Conservation (phyloP, 495 filamentous ascomycete species). For the Patellaria atrata region DNA sequence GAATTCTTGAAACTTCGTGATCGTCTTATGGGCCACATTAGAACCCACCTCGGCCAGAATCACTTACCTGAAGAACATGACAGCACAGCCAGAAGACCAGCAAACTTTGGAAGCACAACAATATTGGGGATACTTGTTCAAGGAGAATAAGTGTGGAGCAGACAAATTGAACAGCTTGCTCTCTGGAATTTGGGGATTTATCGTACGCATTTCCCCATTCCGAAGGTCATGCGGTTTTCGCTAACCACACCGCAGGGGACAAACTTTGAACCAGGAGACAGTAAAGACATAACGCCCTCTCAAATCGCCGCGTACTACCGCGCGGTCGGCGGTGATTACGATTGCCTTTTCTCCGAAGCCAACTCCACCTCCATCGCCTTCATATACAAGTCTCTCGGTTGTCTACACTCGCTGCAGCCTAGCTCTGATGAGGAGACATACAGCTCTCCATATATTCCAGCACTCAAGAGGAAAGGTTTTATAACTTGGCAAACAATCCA, state of each 20-base stretch:
- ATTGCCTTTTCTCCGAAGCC: conserved; percentile 72
- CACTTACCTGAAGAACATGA: too few species aligned
- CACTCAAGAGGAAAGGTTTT: conserved; percentile 70
- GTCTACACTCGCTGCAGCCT: conserved; percentile 41
- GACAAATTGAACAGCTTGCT: conserved; percentile 64
- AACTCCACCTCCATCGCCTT: conserved; percentile 61
- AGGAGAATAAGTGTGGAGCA: conserved; percentile 61
- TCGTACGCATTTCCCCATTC: conserved; percentile 42
- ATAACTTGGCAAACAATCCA: conserved; percentile 91
- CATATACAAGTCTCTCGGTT: conserved; percentile 84
- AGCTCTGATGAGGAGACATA: conserved; percentile 59
- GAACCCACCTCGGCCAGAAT: too few species aligned
- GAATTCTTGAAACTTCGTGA: too few species aligned
- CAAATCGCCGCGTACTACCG: conserved; percentile 86
- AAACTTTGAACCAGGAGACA: conserved; percentile 50
- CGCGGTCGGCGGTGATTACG: conserved; percentile 77
- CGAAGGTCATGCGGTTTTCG: not conserved
- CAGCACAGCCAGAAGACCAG: conserved; percentile 2
- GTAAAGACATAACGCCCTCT: conserved; percentile 53
- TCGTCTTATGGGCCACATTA: too few species aligned
- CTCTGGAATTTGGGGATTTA: conserved; percentile 60
- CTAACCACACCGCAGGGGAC: conserved; percentile 34
- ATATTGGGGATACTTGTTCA: conserved; percentile 78
- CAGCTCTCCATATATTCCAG: conserved; percentile 60
- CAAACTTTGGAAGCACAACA: conserved; percentile 24